These are phyloP conservation scores for Yamadazyma nakazawae DNA, from an alignment of 805 yeast species.

Conservation along the genomic window DNA sequence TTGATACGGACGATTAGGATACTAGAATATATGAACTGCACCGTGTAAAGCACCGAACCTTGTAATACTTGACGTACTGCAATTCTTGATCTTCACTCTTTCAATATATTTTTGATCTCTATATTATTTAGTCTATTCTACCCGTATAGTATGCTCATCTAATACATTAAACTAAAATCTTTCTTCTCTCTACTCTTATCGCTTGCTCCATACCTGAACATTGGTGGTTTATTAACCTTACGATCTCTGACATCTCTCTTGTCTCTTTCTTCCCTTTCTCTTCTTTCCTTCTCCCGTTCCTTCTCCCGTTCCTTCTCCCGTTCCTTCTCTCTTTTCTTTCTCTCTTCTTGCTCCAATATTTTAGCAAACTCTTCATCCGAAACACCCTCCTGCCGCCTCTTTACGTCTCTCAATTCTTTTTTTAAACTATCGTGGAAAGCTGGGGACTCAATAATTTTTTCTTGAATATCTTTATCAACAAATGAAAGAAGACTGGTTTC, in stretches of 20 bases:
- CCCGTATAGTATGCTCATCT: background rate
- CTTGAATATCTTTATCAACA: conserved; percentile 44
- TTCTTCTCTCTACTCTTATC: background rate
- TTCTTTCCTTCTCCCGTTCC: conserved; percentile 15
- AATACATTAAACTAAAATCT: background rate
- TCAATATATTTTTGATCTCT: no score
- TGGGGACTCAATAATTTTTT: conserved; percentile 41
- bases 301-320: conserved; percentile 22
- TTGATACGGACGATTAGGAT: conserved; percentile 34
- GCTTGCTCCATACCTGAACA: conserved; percentile 13
- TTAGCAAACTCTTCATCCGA: conserved; percentile 39
- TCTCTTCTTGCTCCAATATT: conserved; percentile 21
- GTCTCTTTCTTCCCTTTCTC: conserved; percentile 3
- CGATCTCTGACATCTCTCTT: conserved; percentile 8
- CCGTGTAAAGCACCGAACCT: background rate
- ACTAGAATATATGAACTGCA: background rate
- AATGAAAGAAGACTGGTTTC: conserved; percentile 30
- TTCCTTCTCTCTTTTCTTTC: conserved; percentile 28
- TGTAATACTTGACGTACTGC: background rate
- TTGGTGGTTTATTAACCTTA: conserved; percentile 34
- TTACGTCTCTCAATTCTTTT: conserved; percentile 32
- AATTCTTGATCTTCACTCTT: no score
- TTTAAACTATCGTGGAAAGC: conserved; percentile 33
- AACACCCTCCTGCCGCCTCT: conserved; percentile 29
- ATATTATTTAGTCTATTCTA: no score